Percentiles rank a stretch among this genome's conserved stretches.
phyloP scores from a whole-genome alignment of 2,329 filamentous ascomycete species.

The Rhinocladiella similis region DNA sequence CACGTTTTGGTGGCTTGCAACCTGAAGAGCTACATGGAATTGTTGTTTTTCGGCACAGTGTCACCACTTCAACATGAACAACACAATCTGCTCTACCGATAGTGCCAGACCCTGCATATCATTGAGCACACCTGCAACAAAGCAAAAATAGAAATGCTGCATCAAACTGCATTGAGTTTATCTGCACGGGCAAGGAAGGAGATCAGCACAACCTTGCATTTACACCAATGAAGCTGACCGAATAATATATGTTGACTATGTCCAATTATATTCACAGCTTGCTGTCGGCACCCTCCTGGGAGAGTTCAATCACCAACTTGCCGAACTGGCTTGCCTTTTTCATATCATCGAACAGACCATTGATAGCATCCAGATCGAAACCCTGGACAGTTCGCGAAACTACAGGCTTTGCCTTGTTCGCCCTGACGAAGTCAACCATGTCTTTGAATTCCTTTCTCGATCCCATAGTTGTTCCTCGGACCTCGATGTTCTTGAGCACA shows the following conservation, averaged over 20 bases:
- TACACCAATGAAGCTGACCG: background rate
- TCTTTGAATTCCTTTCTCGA: conserved; percentile 85
- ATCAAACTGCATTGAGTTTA: background rate
- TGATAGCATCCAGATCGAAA: conserved; percentile 73
- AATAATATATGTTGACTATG: background rate
- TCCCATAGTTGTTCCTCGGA: conserved; percentile 87
- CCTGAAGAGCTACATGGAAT: background rate
- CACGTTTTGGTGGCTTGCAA: background rate
- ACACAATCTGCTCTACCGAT: too few species aligned
- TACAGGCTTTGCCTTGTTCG: conserved; percentile 72
- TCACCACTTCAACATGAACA: too few species aligned
- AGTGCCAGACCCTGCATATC: background rate
- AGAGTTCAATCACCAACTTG: conserved; percentile 80
- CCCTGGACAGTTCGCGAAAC: conserved; percentile 74
- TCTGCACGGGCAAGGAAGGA: background rate
- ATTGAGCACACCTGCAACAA: background rate
- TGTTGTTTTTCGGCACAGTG: background rate
- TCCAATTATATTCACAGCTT: conserved; percentile 37
- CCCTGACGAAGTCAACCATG: conserved; percentile 79
- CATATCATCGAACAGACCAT: conserved; percentile 84
- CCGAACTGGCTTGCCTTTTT: conserved; percentile 84
- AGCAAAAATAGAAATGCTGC: background rate
- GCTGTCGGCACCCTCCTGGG: conserved; percentile 36
- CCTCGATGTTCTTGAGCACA: conserved; percentile 82
- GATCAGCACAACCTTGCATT: background rate